Base-by-base conservation (phyloP, 768 basidiomycete species). In the Russula abietina region DNA sequence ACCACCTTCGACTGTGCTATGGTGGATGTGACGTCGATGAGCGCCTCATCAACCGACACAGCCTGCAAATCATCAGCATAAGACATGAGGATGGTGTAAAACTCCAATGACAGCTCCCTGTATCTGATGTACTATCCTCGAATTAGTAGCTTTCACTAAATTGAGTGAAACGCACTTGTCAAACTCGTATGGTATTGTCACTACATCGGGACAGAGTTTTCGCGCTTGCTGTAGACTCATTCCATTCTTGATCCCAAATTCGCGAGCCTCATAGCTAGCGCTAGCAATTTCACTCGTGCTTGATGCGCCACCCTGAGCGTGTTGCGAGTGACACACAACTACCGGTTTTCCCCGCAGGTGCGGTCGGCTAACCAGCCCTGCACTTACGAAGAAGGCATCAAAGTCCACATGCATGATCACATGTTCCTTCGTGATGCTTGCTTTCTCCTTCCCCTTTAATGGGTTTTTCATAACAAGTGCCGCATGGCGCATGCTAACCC, bases 211-310 rank as follows among this genome's bases (percentile, higher is more conserved):
- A 71, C 93, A 96, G 4, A 94, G 72, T 64, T 85, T 82, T 41
- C 86, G 79, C 10, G 88, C 91, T 71, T 89, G 91, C 61, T 89
- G 88, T 28, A 94, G 75, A 71, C 93, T 94, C 94, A 98, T 98
- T 2, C 96, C 96, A 65, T 94, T 93, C 76, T 83, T 87, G 55
- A 99, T 83, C 0, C 96, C 96, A 71, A 87, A 90, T 36, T 77
- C 78, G 52, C 97, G 79, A 0, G 97, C 95, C 70, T 98, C 95
- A 69, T 99, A 99, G 71, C 92, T 95, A 11, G 91, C 83, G 69
- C 91, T 93, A 0, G 97, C 94, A 64, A 99, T 89, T 73, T 98
- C 96, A 67, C 93, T 96, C 38, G 95, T 98, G 59, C 90, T 93
- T 11, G 85, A 82, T 26, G 73, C 75, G 8, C 88, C 88, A 3